Conservation (phyloP, 805 yeast genomes). For the Priceomyces melissophilus region DNA sequence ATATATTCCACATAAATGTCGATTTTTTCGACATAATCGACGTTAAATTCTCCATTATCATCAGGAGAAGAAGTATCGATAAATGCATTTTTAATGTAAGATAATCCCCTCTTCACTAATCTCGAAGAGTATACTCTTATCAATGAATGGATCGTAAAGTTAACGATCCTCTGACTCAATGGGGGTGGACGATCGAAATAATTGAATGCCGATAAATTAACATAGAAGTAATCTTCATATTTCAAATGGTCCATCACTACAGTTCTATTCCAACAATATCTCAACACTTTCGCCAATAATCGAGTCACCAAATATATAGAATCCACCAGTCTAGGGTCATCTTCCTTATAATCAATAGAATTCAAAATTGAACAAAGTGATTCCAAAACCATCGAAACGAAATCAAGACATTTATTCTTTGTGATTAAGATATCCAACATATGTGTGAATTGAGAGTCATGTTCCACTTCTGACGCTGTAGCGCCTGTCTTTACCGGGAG, state of each 20-base stretch:
- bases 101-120: constrained; percentile 24
- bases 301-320: constrained; percentile 31
- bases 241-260: constrained; percentile 6
- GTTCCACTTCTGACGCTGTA: constrained; percentile 36
- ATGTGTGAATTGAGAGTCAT: constrained; percentile 35
- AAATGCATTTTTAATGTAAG: constrained; percentile 18
- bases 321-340: constrained; percentile 28
- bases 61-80: background rate
- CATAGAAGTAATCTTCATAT: constrained; percentile 9
- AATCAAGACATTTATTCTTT: constrained; percentile 3
- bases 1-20: constrained; percentile 30
- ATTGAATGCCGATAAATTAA: constrained; percentile 25
- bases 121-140: constrained; percentile 28
- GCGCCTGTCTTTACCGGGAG: constrained; percentile 40
- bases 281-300: constrained; percentile 26
- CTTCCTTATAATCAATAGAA: constrained; percentile 13
- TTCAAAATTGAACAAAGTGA: constrained; percentile 1
- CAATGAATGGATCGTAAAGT: constrained; percentile 25
- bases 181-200: constrained; percentile 27
- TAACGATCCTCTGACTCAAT: constrained; percentile 16
- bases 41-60: background rate
- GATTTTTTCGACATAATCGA: constrained; percentile 21
- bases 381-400: constrained; percentile 3
- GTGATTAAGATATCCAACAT: constrained; percentile 28
- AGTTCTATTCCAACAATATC: constrained; percentile 26